phyloP scores from a whole-genome alignment of 2,329 filamentous ascomycete species.

The Thermothelomyces thermophilus region DNA sequence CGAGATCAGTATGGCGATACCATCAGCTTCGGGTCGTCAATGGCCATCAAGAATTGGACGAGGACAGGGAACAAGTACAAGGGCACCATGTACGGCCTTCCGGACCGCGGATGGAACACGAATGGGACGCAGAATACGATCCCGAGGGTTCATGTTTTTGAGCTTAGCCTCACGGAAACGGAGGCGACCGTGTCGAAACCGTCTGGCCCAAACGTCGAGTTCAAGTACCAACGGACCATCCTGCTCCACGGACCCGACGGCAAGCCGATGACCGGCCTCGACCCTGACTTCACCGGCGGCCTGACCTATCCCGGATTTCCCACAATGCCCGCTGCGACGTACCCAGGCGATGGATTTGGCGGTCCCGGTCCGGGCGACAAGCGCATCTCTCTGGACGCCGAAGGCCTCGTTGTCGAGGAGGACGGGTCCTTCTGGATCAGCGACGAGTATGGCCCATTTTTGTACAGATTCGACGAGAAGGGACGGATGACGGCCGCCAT shows the following conservation, averaged over 20 bases:
- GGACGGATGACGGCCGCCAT: slow-evolving; percentile 59
- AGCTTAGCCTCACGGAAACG: slow-evolving; percentile 48
- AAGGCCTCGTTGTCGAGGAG: slow-evolving; percentile 56
- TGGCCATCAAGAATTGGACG: slow-evolving; percentile 57
- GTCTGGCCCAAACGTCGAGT: slow-evolving; percentile 52
- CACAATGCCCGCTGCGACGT: slow-evolving; percentile 55
- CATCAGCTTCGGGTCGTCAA: slow-evolving; percentile 58
- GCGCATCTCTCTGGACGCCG: slow-evolving; percentile 56
- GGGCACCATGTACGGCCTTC: slow-evolving; percentile 56
- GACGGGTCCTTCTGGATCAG: slow-evolving; percentile 61
- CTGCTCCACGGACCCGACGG: slow-evolving; percentile 58
- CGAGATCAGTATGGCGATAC: slow-evolving; percentile 65
- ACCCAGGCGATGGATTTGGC: slow-evolving; percentile 62
- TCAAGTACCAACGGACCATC: slow-evolving; percentile 59
- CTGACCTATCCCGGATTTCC: slow-evolving; percentile 53
- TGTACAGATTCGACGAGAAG: slow-evolving; percentile 55
- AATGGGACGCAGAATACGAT: slow-evolving; percentile 64
- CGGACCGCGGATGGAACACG: slow-evolving; percentile 69
- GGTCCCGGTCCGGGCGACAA: slow-evolving; percentile 51
- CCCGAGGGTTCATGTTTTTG: slow-evolving; percentile 61
- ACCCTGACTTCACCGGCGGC: slow-evolving; percentile 49
- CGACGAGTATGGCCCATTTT: slow-evolving; percentile 65
- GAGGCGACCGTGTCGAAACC: slow-evolving; percentile 47
- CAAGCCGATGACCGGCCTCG: slow-evolving; percentile 56
- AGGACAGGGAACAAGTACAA: slow-evolving; percentile 48